phyloP scores from a whole-genome alignment of 2,329 filamentous ascomycete species.

The Epicoccum nigrum region DNA sequence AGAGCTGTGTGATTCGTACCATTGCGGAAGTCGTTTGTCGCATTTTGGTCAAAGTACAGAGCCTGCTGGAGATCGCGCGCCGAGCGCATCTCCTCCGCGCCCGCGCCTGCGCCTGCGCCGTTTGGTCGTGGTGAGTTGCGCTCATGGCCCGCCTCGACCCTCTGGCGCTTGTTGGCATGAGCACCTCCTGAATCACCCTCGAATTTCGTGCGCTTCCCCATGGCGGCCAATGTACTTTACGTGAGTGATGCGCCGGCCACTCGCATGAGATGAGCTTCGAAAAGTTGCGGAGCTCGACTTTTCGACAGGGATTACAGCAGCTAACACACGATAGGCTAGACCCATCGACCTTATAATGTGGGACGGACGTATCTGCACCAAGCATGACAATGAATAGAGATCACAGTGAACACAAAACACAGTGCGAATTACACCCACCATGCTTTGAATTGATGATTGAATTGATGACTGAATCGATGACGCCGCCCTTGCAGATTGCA shows the following conservation, averaged over 20 bases:
- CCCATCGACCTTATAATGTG: slow-evolving; percentile 1
- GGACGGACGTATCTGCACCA: background rate
- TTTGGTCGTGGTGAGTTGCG: slow-evolving; percentile 31
- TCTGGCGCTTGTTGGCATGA: slow-evolving; percentile 42
- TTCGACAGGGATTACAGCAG: slow-evolving; percentile 9
- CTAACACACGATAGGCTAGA: background rate
- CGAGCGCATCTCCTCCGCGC: slow-evolving; percentile 40
- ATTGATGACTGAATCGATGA: background rate
- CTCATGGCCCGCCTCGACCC: slow-evolving; percentile 34
- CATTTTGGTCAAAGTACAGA: slow-evolving; percentile 47
- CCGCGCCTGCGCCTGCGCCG: slow-evolving; percentile 20
- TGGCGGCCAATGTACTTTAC: slow-evolving; percentile 14
- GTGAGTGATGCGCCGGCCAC: slow-evolving; percentile 9
- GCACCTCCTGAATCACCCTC: slow-evolving; percentile 36
- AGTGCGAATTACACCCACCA: too few species aligned
- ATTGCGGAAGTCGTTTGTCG: slow-evolving; percentile 36
- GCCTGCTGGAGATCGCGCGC: slow-evolving; percentile 45
- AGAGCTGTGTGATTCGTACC: slow-evolving; percentile 24
- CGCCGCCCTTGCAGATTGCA: background rate
- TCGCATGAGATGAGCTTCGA: slow-evolving; percentile 14
- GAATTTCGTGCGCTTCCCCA: slow-evolving; percentile 44
- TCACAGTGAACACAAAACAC: too few species aligned
- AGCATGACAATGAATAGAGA: too few species aligned
- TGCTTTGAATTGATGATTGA: background rate
- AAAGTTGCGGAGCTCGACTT: slow-evolving; percentile 12